phyloP scores from a whole-genome alignment of 805 yeast species.

The Lipomyces oligophaga region DNA sequence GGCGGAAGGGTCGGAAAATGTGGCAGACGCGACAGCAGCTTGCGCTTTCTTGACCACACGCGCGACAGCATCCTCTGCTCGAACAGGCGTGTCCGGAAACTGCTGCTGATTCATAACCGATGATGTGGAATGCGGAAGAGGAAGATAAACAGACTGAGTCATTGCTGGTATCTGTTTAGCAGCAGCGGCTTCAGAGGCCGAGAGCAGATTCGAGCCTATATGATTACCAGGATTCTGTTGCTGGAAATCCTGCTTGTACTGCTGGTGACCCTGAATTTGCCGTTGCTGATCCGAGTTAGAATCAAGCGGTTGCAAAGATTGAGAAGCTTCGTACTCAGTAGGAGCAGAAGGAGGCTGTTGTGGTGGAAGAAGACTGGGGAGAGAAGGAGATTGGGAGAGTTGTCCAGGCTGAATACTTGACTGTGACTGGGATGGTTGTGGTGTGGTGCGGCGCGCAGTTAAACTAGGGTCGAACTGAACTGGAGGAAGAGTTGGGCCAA shows the following conservation, averaged over 20 bases:
- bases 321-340: background rate
- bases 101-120: background rate
- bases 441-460: slow-evolving; percentile 14
- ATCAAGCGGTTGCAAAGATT: too few relatives aligned
- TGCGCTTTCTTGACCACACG: slow-evolving; percentile 30
- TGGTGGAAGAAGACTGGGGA: background rate
- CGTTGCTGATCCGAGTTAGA: too few relatives aligned
- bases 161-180: too few relatives aligned
- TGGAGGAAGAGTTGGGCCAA: slow-evolving; percentile 33
- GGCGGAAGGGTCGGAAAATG: slow-evolving; percentile 14
- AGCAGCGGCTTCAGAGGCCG: too few relatives aligned
- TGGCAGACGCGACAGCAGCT: slow-evolving; percentile 23
- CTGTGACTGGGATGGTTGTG: too few relatives aligned
- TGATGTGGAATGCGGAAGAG: background rate
- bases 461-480: slow-evolving; percentile 32
- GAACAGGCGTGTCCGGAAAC: slow-evolving; percentile 17
- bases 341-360: background rate
- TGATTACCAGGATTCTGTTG: too few relatives aligned
- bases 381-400: background rate
- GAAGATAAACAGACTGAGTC: background rate
- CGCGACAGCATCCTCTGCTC: slow-evolving; percentile 40
- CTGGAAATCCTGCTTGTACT: too few relatives aligned
- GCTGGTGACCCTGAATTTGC: too few relatives aligned
- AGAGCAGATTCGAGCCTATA: too few relatives aligned
- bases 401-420: too few relatives aligned